phyloP scores from a whole-genome alignment of 2,329 filamentous ascomycete genomes.

The Sordariomycetes sp. region DNA sequence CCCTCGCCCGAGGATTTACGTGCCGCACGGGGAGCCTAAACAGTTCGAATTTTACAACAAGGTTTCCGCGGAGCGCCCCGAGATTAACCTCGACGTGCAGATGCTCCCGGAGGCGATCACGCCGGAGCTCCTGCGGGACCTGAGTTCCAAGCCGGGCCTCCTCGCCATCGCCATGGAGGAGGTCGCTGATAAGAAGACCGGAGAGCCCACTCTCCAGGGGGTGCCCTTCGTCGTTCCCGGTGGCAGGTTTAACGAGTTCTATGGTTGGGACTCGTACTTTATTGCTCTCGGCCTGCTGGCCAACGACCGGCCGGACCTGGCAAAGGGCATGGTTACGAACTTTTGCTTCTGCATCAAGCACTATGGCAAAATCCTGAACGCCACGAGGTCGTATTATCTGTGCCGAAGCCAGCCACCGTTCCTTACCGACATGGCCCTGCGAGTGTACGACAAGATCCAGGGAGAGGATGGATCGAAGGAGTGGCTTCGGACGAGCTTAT shows the following conservation, averaged over 20 bases:
- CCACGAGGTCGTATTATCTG: constrained; percentile 92
- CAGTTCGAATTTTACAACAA: constrained; percentile 83
- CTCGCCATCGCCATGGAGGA: constrained; percentile 85
- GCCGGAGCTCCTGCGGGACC: constrained; percentile 66
- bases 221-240: constrained; percentile 96
- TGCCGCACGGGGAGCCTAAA: constrained; percentile 73
- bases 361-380: constrained; percentile 97
- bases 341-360: constrained; percentile 98
- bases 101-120: constrained; percentile 69
- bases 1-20: constrained; percentile 82
- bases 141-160: constrained; percentile 82
- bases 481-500: constrained; percentile 67
- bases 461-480: constrained; percentile 70
- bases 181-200: constrained; percentile 53
- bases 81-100: constrained; percentile 79
- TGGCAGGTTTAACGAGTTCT: constrained; percentile 94
- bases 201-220: constrained; percentile 61
- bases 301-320: constrained; percentile 75
- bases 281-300: constrained; percentile 81
- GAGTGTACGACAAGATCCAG: constrained; percentile 89
- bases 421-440: constrained; percentile 91
- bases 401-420: constrained; percentile 92
- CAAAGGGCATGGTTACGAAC: constrained; percentile 90
- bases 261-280: constrained; percentile 99
- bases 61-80: constrained; percentile 67